Evolutionary conservation across 176 grass and related monocot species (phyloP).

Genomic region (Secale cereale): DNA sequence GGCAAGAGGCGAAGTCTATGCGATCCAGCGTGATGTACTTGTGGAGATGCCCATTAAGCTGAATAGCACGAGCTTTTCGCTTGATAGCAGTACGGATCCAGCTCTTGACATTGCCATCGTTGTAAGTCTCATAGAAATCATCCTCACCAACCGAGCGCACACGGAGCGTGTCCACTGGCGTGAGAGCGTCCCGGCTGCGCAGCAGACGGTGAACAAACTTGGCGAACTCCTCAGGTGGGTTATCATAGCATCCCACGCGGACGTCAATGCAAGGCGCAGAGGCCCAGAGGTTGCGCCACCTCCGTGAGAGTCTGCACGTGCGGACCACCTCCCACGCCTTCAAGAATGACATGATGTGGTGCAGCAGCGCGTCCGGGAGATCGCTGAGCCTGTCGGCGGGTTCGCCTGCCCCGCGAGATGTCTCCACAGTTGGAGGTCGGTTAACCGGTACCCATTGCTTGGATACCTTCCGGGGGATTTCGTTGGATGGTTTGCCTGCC

Average conservation of each 20-base stretch:
- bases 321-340: background rate
- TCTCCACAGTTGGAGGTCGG: background rate
- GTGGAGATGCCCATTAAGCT: background rate
- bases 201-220: background rate
- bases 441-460: background rate
- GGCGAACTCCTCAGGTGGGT: background rate
- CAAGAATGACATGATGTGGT: background rate
- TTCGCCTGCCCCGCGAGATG: background rate
- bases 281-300: background rate
- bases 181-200: background rate
- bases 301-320: background rate
- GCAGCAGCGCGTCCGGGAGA: background rate
- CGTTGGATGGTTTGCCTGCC: background rate
- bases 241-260: background rate
- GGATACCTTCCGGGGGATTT: background rate
- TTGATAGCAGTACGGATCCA: constrained; percentile 1
- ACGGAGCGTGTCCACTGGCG: background rate
- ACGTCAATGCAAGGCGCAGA: background rate
- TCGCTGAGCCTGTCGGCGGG: background rate
- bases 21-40: background rate
- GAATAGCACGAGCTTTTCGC: background rate
- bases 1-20: background rate
- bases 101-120: background rate
- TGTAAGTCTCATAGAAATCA: background rate
- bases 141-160: background rate